Base-by-base conservation (phyloP, 2,329 filamentous ascomycete genomes). In the Pseudonectria foliicola region DNA sequence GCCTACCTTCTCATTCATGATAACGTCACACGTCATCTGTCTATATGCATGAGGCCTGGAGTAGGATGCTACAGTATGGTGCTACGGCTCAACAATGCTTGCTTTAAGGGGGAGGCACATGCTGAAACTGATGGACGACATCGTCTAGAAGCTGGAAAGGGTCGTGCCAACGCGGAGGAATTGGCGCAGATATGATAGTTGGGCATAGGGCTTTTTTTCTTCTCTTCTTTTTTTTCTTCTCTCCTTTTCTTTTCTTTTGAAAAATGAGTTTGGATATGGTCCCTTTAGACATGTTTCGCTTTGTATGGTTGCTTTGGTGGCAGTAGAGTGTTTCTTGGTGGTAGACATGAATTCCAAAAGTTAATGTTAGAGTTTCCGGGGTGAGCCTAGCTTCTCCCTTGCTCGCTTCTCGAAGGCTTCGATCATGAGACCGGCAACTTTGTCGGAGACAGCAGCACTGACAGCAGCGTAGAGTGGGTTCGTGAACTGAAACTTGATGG, bases 331-430 rank as follows among this genome's bases (percentile, higher is more conserved):
- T 26, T 33, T 27, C 7, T 13, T 27, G 23, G 25, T 34, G 14
- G 4, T 27, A 23, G 29, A 25, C 31, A 26, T 33, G 31, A n/a
- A 18, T 26, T 26, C 15, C 27, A 34, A 12, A 37, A 34, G 21
- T n/a, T 7, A 25, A 16, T 23, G 12, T 37, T 26, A 52, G 12
- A 46, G 40, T 26, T 33, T 46, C 21, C 35, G 42, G 16, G 35
- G 38, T 8, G 34, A 35, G 15, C 43, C 47, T 6, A 63, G 42
- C 34, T 52, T 53, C 50, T 74, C 66, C 54, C 67, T 68, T 6
- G 92, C 88, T 53, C 85, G 73, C 61, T 77, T 75, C 66, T 95
- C 89, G 66, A 98, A 98, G 1, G 92, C 90, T 59, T 85, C 80
- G 46, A 96, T 84, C 88, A 98, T 95, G 45, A 84, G 71, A 4